These are phyloP conservation scores for Termitomyces sp. DNA, from an alignment of 768 basidiomycete genomes.

Conservation along the genomic window DNA sequence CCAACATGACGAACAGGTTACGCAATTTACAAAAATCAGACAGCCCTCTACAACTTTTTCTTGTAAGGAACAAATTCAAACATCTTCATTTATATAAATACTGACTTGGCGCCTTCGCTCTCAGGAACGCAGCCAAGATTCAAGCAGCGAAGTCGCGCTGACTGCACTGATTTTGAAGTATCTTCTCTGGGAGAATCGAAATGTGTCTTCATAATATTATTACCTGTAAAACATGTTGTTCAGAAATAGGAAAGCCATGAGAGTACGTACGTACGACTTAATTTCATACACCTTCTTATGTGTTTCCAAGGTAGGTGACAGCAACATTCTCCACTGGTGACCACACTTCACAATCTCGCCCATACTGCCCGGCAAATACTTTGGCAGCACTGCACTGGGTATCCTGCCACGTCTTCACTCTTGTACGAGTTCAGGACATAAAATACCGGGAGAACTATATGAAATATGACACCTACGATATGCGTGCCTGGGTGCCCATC, in stretches of 20 bases:
- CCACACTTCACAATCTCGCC: slow-evolving; percentile 12
- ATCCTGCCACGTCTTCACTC: slow-evolving; percentile 42
- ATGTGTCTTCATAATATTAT: not conserved
- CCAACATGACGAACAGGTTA: slow-evolving; percentile 25
- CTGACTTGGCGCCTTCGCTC: slow-evolving; percentile 1
- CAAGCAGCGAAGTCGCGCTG: slow-evolving; percentile 25
- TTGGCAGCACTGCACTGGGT: slow-evolving; percentile 26
- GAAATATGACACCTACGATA: slow-evolving; percentile 33
- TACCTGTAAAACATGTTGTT: not conserved
- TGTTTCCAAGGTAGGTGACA: slow-evolving; percentile 10
- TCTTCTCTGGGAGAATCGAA: not conserved
- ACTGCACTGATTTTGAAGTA: slow-evolving; percentile 13
- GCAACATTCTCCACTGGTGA: slow-evolving; percentile 16
- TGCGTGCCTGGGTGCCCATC: slow-evolving; percentile 28
- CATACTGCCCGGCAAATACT: slow-evolving; percentile 18
- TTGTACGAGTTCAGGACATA: slow-evolving; percentile 11
- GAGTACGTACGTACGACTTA: not conserved
- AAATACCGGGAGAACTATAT: not conserved
- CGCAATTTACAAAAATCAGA: slow-evolving; percentile 49
- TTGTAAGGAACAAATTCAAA: slow-evolving; percentile 25
- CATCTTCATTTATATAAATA: not conserved
- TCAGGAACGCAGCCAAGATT: slow-evolving; percentile 27
- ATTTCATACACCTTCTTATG: slow-evolving; percentile 4
- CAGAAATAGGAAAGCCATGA: not conserved
- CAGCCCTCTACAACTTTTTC: slow-evolving; percentile 45